Evolutionary conservation across 805 yeast species (phyloP), one percentile per base, ranked within the genome.

Genomic region (Wickerhamomyces sydowiorum): DNA sequence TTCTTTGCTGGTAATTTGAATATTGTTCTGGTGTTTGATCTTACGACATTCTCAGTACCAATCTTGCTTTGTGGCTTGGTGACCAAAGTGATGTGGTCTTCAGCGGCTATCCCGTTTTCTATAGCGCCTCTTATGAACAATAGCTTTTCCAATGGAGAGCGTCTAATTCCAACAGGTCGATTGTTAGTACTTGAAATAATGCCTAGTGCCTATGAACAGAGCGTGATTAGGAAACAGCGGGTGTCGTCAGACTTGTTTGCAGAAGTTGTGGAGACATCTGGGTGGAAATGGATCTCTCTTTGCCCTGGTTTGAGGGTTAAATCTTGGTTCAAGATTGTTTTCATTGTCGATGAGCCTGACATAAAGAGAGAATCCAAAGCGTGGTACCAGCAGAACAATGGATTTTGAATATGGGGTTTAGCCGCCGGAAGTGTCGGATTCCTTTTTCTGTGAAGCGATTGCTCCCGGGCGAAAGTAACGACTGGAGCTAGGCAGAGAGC

Each of bases 1-100:
- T 42, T 28, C 1, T 7, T 7, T 8, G 55, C 40, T 7, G 60
- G 60, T 39, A 52, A 56, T 3, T 19, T 13, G 6, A 48, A 25
- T 3, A 25, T n/a, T 3, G 28, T 25, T 13, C 46, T 38, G 32
- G 18, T 5, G 5, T 29, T 29, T n/a, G n/a, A n/a, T n/a, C n/a
- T n/a, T n/a, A n/a, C n/a, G n/a, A n/a, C n/a, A n/a, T n/a, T n/a
- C n/a, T n/a, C n/a, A n/a, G n/a, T 30, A 38, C 31, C 24, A 24
- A 23, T 22, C 21, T 29, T 30, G 12, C 3, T 22, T 22, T 37
- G 35, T 37, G 40, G 35, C 17, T 37, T 20, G 22, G 30, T 19
- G 3, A 9, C 20, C 4, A 37, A 19, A n/a, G 12, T 18, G 23
- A 30, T 37, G 13, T 15, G 5, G 4, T 27, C 8, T 17, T 28